Conservation (phyloP, 257 asterid species). For the Paraleonurus japonicus region DNA sequence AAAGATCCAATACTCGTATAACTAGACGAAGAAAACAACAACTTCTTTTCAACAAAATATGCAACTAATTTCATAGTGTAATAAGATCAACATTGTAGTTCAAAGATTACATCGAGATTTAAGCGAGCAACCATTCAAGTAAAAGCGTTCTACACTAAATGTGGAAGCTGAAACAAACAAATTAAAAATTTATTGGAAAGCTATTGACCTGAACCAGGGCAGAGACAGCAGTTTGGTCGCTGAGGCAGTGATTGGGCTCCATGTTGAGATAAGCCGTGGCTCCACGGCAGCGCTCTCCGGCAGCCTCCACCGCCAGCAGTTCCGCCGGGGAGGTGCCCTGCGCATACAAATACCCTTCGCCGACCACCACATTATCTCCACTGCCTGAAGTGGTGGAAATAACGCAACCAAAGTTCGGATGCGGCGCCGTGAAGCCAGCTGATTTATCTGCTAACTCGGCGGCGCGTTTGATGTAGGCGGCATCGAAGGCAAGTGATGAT, state of each 20-base stretch:
- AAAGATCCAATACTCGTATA: neutral
- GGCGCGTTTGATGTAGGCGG: constrained; percentile 70
- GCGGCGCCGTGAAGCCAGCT: constrained; percentile 91
- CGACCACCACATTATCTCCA: constrained; percentile 48
- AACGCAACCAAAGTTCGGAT: constrained; percentile 92
- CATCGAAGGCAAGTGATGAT: constrained; percentile 53
- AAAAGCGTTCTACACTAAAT: neutral
- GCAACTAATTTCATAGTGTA: constrained; percentile 9
- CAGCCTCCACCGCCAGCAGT: constrained; percentile 76
- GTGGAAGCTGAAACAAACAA: neutral
- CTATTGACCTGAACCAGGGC: constrained; percentile 63
- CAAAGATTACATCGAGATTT: constrained; percentile 1
- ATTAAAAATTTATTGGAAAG: neutral
- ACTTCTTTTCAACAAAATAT: constrained; percentile 4
- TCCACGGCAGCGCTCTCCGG: constrained; percentile 64
- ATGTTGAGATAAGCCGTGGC: constrained; percentile 93
- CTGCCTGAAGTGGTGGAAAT: constrained; percentile 40
- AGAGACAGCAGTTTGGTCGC: constrained; percentile 62
- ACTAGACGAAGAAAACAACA: neutral
- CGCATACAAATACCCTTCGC: constrained; percentile 85
- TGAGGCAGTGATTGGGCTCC: constrained; percentile 83
- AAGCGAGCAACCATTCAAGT: neutral
- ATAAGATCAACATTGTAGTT: neutral
- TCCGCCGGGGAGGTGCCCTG: constrained; percentile 92
- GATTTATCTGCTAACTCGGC: constrained; percentile 86